Evolutionary conservation across 495 filamentous ascomycete species (phyloP).

Genomic region (Immersiella caudata): DNA sequence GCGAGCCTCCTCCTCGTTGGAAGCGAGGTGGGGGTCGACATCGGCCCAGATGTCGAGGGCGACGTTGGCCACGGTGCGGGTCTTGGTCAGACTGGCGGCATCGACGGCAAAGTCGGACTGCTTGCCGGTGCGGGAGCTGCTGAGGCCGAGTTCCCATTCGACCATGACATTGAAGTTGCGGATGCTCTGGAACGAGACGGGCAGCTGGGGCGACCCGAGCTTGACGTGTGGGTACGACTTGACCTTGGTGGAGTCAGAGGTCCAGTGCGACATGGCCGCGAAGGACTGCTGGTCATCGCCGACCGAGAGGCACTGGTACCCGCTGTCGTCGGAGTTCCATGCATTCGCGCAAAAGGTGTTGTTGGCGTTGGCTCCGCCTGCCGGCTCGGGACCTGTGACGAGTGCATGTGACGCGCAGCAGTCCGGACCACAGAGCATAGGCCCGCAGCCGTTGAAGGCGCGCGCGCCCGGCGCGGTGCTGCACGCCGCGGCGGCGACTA

Average conservation of each 20-base stretch:
- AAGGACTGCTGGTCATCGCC: constrained; percentile 13
- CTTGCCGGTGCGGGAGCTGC: background rate
- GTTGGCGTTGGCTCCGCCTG: constrained; percentile 14
- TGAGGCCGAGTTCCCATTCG: constrained; percentile 6
- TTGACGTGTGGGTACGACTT: constrained; percentile 19
- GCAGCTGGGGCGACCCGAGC: constrained; percentile 10
- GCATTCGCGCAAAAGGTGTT: constrained; percentile 18
- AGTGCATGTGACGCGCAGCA: background rate
- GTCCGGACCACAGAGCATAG: constrained; percentile 8
- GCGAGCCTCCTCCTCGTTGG: constrained; percentile 4
- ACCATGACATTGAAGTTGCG: background rate
- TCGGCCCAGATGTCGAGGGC: constrained; percentile 20
- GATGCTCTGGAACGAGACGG: constrained; percentile 14
- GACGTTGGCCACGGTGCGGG: constrained; percentile 5
- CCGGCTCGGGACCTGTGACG: constrained; percentile 1
- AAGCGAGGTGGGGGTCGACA: constrained; percentile 1
- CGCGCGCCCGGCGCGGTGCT: background rate
- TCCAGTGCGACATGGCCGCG: constrained; percentile 16
- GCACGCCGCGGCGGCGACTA: constrained; percentile 4
- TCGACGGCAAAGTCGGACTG: constrained; percentile 3
- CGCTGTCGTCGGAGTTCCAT: constrained; percentile 16
- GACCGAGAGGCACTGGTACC: constrained; percentile 15
- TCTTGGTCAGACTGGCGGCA: background rate
- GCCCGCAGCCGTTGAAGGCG: background rate
- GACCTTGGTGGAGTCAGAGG: background rate